These are phyloP conservation scores for Penicillium crystallinum DNA, from an alignment of 495 filamentous ascomycete species.

Conservation along the genomic window DNA sequence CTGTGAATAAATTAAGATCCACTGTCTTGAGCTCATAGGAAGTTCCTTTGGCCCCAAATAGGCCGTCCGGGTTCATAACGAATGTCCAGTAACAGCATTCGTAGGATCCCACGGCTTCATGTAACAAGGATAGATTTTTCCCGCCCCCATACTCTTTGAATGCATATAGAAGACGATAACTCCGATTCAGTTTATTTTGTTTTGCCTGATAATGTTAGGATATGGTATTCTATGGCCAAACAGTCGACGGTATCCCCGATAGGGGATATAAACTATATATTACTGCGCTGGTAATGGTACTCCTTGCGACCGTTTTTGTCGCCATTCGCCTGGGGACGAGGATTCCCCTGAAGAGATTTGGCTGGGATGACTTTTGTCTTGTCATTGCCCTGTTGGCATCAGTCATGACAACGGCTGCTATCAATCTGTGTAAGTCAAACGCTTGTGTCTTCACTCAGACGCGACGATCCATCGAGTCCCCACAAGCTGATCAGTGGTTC, in stretches of 20 bases:
- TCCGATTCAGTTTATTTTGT: not conserved
- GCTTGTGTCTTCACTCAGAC: not conserved
- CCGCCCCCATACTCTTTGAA: not conserved
- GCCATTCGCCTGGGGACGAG: not conserved
- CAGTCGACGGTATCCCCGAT: slow-evolving; percentile 3
- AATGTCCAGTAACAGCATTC: not conserved
- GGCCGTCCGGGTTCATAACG: not conserved
- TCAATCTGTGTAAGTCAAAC: not conserved
- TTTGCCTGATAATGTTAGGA: not conserved
- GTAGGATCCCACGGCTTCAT: not conserved
- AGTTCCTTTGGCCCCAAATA: not conserved
- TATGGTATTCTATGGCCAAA: slow-evolving; percentile 5
- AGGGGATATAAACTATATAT: slow-evolving; percentile 1
- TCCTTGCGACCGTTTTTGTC: not conserved
- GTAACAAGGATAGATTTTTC: not conserved
- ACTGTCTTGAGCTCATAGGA: not conserved
- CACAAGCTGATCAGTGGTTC: not conserved
- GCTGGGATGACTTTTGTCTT: slow-evolving; percentile 6
- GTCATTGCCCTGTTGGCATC: slow-evolving; percentile 1
- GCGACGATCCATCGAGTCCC: not conserved
- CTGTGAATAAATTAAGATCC: not conserved
- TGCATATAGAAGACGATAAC: not conserved
- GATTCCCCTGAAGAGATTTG: not conserved
- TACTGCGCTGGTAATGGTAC: slow-evolving; percentile 1
- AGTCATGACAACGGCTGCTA: not conserved